phyloP scores from a whole-genome alignment of 2,329 filamentous ascomycete genomes.

The Pseudogymnoascus sp. region DNA sequence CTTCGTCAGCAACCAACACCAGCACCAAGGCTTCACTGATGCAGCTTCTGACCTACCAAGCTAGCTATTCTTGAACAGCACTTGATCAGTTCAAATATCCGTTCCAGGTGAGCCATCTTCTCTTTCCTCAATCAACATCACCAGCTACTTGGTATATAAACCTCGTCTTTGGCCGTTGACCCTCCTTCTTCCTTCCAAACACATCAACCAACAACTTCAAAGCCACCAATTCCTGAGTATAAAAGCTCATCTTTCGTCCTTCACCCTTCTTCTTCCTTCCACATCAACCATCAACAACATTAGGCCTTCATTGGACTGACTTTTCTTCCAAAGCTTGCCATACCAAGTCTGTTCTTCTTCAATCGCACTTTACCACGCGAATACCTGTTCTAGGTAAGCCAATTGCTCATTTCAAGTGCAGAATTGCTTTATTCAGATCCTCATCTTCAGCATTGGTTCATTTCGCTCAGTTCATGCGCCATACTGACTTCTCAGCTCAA shows the following conservation, averaged over 20 bases:
- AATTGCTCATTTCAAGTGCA: not conserved
- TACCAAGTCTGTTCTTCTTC: not conserved
- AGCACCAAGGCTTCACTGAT: not conserved
- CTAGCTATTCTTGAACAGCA: not conserved
- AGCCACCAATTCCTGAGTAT: not conserved
- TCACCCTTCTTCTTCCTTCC: not conserved
- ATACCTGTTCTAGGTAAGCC: not conserved
- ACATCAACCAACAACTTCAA: not conserved
- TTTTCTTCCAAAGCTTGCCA: not conserved
- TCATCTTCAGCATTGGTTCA: not conserved
- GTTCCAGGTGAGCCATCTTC: not conserved
- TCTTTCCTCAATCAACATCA: not conserved
- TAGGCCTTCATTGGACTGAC: not conserved
- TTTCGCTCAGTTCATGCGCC: not conserved
- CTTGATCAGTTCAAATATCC: not conserved
- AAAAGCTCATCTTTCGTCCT: not conserved
- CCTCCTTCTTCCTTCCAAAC: not conserved
- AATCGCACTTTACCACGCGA: not conserved
- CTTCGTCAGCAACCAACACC: not conserved
- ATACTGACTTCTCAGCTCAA: not conserved
- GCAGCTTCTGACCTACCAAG: not conserved
- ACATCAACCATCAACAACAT: not conserved
- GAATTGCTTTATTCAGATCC: not conserved
- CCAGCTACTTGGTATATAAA: not conserved
- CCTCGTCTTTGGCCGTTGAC: not conserved